Percentiles rank a stretch among this genome's conserved stretches.
Evolutionary conservation across 768 basidiomycete genomes (phyloP).

Genomic region (Cystobasidium tubakii): DNA sequence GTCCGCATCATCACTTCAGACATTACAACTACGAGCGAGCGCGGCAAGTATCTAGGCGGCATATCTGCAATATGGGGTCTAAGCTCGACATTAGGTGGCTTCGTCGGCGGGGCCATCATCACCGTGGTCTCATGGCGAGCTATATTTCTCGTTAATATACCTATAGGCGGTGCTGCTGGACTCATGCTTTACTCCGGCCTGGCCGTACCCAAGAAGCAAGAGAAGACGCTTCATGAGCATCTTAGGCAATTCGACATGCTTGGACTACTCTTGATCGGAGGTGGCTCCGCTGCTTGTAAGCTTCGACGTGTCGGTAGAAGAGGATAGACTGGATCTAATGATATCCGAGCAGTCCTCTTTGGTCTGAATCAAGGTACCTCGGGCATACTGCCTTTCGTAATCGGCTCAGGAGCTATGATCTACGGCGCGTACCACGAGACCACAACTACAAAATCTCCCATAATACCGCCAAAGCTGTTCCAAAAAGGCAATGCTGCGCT

Average conservation of each 20-base stretch:
- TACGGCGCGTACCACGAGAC: conserved; percentile 18
- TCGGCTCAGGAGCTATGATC: neutral
- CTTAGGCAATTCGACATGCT: neutral
- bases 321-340: neutral
- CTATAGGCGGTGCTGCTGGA: neutral
- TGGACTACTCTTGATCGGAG: conserved; percentile 7
- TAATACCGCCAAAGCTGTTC: conserved; percentile 9
- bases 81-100: neutral
- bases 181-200: neutral
- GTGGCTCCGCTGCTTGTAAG: conserved; percentile 18
- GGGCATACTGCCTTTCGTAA: neutral
- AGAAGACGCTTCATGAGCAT: conserved; percentile 10
- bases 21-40: conserved; percentile 3
- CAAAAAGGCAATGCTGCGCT: neutral
- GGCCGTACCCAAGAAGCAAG: neutral
- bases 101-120: conserved; percentile 8
- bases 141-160: conserved; percentile 15
- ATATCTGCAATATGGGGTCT: conserved; percentile 16
- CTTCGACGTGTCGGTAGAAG: neutral
- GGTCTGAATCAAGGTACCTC: neutral
- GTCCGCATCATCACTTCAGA: conserved; percentile 22
- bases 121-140: conserved; percentile 7
- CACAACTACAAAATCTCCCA: neutral
- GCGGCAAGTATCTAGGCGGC: conserved; percentile 32
- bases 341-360: neutral